A percentile compares a stretch with the other conserved stretches of the same genome.
These are phyloP conservation scores for Pythium grandisporangium DNA, from an alignment of 352 stramenopile species.

Conservation along the genomic window DNA sequence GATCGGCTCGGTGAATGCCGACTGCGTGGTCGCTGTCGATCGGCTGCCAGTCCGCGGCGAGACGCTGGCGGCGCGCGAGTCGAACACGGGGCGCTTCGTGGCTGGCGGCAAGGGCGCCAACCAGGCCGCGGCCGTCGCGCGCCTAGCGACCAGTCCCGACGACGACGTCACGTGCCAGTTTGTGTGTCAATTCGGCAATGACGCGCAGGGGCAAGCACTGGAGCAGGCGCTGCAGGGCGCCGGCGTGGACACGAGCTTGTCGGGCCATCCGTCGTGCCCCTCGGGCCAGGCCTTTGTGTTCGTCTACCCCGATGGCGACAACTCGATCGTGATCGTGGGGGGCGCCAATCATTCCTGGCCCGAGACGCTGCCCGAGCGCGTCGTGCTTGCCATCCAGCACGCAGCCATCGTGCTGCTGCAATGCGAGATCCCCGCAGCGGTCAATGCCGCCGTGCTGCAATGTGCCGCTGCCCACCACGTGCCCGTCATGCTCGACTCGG, in stretches of 20 bases:
- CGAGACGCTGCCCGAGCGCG: slow-evolving; percentile 14
- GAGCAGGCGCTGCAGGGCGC: slow-evolving; percentile 19
- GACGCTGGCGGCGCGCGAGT: slow-evolving; percentile 40
- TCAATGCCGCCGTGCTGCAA: slow-evolving; percentile 52
- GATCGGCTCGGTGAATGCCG: slow-evolving; percentile 76
- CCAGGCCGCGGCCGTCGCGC: slow-evolving; percentile 52
- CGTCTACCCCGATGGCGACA: slow-evolving; percentile 71
- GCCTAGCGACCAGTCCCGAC: slow-evolving; percentile 22
- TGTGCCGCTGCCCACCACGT: slow-evolving; percentile 28
- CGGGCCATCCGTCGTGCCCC: slow-evolving; percentile 25
- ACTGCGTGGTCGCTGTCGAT: slow-evolving; percentile 70
- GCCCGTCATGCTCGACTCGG: slow-evolving; percentile 71
- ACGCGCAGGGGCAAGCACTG: slow-evolving; percentile 45
- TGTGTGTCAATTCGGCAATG: slow-evolving; percentile 64
- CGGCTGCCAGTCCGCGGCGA: slow-evolving; percentile 59
- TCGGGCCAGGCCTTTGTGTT: slow-evolving; percentile 82
- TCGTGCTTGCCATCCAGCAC: slow-evolving; percentile 34
- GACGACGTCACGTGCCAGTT: slow-evolving; percentile 24
- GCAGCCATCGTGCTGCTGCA: slow-evolving; percentile 64
- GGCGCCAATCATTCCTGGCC: slow-evolving; percentile 68
- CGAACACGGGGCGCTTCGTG: slow-evolving; percentile 54
- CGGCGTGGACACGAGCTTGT: slow-evolving; percentile 28
- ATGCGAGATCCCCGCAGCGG: slow-evolving; percentile 44
- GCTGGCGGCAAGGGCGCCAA: slow-evolving; percentile 76
- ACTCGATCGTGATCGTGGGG: slow-evolving; percentile 80